phyloP scores from a whole-genome alignment of 2,329 filamentous ascomycete species.

The Sporothrix luriei region DNA sequence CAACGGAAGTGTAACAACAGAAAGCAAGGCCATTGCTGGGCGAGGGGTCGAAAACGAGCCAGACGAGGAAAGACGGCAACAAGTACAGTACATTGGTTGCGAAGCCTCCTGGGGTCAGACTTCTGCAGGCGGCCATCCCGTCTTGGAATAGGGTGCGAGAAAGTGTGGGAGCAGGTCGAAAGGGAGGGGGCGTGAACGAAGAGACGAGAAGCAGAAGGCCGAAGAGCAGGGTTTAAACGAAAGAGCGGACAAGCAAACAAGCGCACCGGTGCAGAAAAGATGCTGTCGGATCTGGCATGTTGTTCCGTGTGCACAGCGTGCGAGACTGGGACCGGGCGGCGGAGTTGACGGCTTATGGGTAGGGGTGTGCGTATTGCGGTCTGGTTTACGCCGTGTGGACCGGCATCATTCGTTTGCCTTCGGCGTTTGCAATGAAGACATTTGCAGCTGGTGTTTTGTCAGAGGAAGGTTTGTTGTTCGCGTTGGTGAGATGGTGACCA shows the following conservation, averaged over 20 bases:
- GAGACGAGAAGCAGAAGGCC: conserved; percentile 22
- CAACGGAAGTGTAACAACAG: conserved; percentile 2
- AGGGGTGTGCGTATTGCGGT: conserved; percentile 9
- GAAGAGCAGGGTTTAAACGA: conserved; percentile 17
- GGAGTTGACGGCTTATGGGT: conserved; percentile 2
- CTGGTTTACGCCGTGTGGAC: conserved; percentile 4
- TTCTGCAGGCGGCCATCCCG: conserved; percentile 28
- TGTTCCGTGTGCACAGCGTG: conserved; percentile 27
- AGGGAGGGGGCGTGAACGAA: conserved; percentile 32
- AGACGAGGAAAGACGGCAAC: conserved; percentile 22
- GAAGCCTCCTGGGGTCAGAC: conserved; percentile 5
- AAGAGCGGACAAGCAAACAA: conserved; percentile 41
- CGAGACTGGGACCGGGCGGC: background rate
- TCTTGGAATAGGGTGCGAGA: conserved; percentile 34
- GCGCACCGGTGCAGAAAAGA: conserved; percentile 47
- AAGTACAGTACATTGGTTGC: conserved; percentile 33
- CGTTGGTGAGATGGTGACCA: background rate
- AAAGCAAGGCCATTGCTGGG: conserved; percentile 1
- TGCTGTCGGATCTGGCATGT: conserved; percentile 40
- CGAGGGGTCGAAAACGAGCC: background rate
- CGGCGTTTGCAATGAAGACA: background rate
- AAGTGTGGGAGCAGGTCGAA: conserved; percentile 27
- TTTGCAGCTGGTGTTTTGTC: background rate
- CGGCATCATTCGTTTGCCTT: background rate
- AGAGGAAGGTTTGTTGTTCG: background rate